Base-by-base conservation (phyloP, 2,329 filamentous ascomycete genomes). In the Exserohilum turcica region DNA sequence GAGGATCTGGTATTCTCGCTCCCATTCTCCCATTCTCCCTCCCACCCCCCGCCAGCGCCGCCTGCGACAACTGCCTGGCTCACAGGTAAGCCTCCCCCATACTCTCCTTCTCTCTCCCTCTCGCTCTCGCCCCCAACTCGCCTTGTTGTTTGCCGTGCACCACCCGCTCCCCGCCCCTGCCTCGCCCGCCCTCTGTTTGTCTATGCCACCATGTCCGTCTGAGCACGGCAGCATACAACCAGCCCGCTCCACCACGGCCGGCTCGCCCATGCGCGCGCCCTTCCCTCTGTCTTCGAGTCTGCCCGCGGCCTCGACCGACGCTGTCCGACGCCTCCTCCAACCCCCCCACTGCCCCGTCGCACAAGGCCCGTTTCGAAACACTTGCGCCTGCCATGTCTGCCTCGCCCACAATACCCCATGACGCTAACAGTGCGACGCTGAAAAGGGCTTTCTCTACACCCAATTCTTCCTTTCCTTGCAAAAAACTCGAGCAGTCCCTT, bases 1-100 rank as follows among this genome's bases (percentile, higher is more conserved):
- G 74, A 74, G 74, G 66, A 76, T 73, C 74, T 74, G 74, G 74
- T 68, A 76, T 76, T 64, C 73, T 76, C 73, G 66, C 72, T 68
- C 63, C 67, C 65, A 69, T 56, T 65, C 60, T 56, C 67, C 55
- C 64, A 57, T 49, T 24, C 21, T 5, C 60, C 38, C 33, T n/a
- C 44, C 51, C 50, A 53, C 61, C 47, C 27, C 28, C 52, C 43
- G 54, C 54, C 21, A 32, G 42, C 37, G 56, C 61, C 48, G 64
- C 66, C 21, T 24, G 4, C 4, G 4, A 24, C 21, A 4, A 24
- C 21, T 24, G 21, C 21, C 21, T 65, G 63, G 61, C 65, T 54
- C 57, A 53, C 64, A 65, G 71, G 73, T 76, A 66, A 61, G 72
- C 74, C 57, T 48, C 53, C 63, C 44, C 38, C 10, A 13, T 32